Evolutionary conservation across 148 eudicot genomes (phyloP).

Genomic region (Rhododendron griersonianum): DNA sequence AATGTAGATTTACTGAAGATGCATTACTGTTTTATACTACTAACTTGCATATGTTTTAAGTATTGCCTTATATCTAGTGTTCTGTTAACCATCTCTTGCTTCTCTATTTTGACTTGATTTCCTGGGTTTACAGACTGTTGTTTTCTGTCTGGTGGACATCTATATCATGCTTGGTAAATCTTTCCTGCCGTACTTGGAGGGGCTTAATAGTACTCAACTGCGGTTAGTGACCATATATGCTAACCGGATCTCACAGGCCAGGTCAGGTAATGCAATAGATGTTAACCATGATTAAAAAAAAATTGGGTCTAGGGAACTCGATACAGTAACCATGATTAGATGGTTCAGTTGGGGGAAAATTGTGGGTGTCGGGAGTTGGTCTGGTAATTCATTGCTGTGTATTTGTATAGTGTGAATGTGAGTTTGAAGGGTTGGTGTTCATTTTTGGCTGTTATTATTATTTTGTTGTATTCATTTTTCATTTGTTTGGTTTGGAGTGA

Average conservation of each 20-base stretch:
- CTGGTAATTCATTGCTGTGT: constrained; percentile 30
- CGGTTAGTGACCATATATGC: constrained; percentile 94
- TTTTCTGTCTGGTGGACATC: constrained; percentile 95
- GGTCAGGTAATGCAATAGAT: constrained; percentile 74
- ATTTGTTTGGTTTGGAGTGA: constrained; percentile 16
- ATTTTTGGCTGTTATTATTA: background rate
- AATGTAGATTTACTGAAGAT: background rate
- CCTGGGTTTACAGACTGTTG: constrained; percentile 68
- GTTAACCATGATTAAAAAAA: constrained; percentile 33
- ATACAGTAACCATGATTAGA: constrained; percentile 21
- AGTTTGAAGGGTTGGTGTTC: constrained; percentile 16
- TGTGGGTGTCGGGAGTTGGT: constrained; percentile 1
- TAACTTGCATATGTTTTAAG: background rate
- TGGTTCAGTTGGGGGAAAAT: background rate
- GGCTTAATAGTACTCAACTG: constrained; percentile 89
- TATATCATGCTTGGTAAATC: constrained; percentile 91
- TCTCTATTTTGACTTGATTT: constrained; percentile 5
- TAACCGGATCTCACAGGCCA: constrained; percentile 90
- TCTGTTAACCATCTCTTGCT: constrained; percentile 19
- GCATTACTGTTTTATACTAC: background rate
- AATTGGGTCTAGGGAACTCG: background rate
- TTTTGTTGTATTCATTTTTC: constrained; percentile 11
- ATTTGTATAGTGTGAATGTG: constrained; percentile 51
- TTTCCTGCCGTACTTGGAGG: constrained; percentile 89
- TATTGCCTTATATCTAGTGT: background rate